Evolutionary conservation across 768 basidiomycete genomes (phyloP), one percentile per base, ranked within the genome.

Genomic region (Phaffia tasmanica): DNA sequence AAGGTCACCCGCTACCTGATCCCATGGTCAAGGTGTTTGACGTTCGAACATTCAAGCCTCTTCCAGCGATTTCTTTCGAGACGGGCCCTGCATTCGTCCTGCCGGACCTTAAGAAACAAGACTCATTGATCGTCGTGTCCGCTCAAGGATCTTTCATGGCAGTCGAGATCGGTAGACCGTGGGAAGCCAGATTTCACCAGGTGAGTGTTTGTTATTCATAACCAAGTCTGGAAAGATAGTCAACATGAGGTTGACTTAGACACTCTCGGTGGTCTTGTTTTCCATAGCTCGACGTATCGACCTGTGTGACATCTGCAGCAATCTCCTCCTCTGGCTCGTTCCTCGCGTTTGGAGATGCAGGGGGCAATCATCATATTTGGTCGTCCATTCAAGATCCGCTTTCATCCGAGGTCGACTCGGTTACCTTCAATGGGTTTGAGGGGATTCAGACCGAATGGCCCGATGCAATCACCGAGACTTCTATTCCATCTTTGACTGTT

Each of bases 21-120:
- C 89, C 91, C 2, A 80, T 92, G 46, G 89, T 99, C 70, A 95
- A 94, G 77, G 81, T 97, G 16, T 95, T 87, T 72, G 94, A 99
- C 75, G 72, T 89, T 35, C 86, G 94, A 35, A 88, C 82, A 27
- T 83, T 97, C 80, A 82, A 83, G 50, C 81, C 90, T 0, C 80
- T 97, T 1, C 82, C 89, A 2, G 90, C 94, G 0, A 81, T 97
- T 35, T 84, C 89, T 1, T 97, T 95, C 75, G 84, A 89, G 6
- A 83, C 85, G 15, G 87, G 87, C 0, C 92, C 94, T 1, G 83
- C 88, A 0, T 92, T 93, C 75, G 86, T 93, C 70, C 84, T 86
- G 57, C 27, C 80, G 92, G 42, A 89, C 92, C 0, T 85, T 81
- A 69, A 82, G 85, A n/a, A 78, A 85, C 7, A 85, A 86, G 8